Conservation (phyloP, 2,329 filamentous ascomycete species). For the Coniochaeta prunicola region DNA sequence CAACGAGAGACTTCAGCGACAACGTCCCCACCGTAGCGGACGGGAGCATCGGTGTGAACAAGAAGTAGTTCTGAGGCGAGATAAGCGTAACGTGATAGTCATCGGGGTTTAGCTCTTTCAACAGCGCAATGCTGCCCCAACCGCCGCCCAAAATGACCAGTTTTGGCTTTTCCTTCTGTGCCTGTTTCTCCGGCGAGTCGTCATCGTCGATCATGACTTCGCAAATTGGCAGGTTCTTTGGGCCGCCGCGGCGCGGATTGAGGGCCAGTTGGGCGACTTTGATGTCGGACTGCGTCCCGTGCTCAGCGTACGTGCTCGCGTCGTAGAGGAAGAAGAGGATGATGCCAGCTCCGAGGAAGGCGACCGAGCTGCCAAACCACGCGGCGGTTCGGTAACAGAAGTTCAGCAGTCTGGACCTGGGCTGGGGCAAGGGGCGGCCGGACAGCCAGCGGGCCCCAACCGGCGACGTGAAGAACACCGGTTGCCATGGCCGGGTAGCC, state of each 20-base stretch:
- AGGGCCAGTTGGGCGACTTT: constrained; percentile 80
- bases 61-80: constrained; percentile 90
- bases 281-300: constrained; percentile 60
- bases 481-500: background rate
- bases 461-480: background rate
- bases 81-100: constrained; percentile 96
- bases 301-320: constrained; percentile 78
- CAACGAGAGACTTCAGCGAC: constrained; percentile 82
- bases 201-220: constrained; percentile 86
- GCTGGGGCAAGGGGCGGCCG: constrained; percentile 43
- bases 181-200: constrained; percentile 62
- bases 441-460: constrained; percentile 33
- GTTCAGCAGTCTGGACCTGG: constrained; percentile 39
- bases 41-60: constrained; percentile 97
- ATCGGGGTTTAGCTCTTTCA: constrained; percentile 84
- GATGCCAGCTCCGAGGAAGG: constrained; percentile 61
- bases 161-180: constrained; percentile 79
- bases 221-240: constrained; percentile 90
- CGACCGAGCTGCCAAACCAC: constrained; percentile 67
- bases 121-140: constrained; percentile 86
- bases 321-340: constrained; percentile 91
- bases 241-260: constrained; percentile 73
- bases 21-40: constrained; percentile 95
- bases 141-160: constrained; percentile 89
- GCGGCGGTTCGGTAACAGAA: constrained; percentile 65